phyloP scores from a whole-genome alignment of 2,329 filamentous ascomycete species.

The Didymella keratinophila region DNA sequence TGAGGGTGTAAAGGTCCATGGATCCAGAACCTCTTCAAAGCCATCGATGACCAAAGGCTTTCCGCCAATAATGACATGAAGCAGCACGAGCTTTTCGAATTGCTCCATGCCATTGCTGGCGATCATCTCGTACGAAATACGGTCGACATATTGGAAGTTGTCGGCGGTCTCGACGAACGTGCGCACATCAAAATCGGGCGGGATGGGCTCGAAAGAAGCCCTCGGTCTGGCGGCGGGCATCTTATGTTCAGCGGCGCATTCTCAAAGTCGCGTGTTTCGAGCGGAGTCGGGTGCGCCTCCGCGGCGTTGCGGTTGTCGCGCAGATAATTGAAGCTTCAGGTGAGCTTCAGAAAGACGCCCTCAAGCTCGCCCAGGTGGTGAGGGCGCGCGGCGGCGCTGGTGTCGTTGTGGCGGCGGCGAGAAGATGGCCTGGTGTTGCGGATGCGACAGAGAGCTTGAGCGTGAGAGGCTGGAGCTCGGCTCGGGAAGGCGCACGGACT shows the following conservation, averaged over 20 bases:
- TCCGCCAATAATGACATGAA: conserved; percentile 84
- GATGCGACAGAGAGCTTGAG: conserved; percentile 9
- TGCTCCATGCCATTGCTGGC: conserved; percentile 76
- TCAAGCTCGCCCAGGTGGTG: background rate
- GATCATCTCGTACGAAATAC: conserved; percentile 81
- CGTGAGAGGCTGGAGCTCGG: conserved; percentile 11
- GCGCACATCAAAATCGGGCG: conserved; percentile 81
- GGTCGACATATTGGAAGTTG: conserved; percentile 87
- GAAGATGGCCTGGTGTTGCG: background rate
- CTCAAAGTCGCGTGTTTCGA: background rate
- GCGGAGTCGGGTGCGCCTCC: background rate
- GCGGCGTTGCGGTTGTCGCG: background rate
- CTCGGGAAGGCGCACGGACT: conserved; percentile 10
- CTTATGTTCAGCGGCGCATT: conserved; percentile 13
- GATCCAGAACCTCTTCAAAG: conserved; percentile 78
- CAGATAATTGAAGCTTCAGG: background rate
- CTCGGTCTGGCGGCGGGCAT: conserved; percentile 85
- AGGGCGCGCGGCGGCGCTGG: background rate
- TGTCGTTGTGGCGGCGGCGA: background rate
- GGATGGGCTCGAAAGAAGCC: conserved; percentile 90
- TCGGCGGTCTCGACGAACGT: conserved; percentile 76
- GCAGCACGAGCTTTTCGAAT: conserved; percentile 84
- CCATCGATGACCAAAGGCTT: conserved; percentile 91
- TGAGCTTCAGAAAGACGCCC: background rate
- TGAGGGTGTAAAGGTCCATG: conserved; percentile 76